Base-by-base conservation (phyloP, 164 flowering plant species). In the Dillenia suffruticosa region DNA sequence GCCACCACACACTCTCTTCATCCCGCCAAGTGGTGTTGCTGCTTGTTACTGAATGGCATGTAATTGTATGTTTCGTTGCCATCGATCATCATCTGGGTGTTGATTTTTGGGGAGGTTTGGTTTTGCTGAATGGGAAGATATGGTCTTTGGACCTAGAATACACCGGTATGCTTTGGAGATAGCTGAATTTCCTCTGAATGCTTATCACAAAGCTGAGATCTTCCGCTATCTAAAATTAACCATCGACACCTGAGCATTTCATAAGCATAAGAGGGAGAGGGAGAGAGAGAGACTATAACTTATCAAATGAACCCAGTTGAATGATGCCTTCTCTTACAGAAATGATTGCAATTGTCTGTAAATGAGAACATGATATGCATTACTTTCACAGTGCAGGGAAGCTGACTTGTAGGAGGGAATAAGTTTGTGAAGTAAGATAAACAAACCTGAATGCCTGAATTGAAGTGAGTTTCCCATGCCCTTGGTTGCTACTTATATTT, bases 291-390 rank as follows among this genome's bases (percentile, higher is more conserved):
- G 60, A 50, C 48, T 15, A 40, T 12, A 73, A 92, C 90, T 89
- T 89, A 43, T 82, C 77, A 45, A 89, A 76, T 22, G 96, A 89
- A 61, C 96, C 96, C 46, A 89, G 71, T 75, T 89, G 96, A 66
- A 89, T 62, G 2, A 87, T 73, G 71, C 93, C 96, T 77, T 89
- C 96, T 76, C 85, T 74, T 3, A 87, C 93, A 32, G 91, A 80
- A 68, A 89, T 78, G 63, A 85, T 24, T 46, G 89, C 89, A 51
- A 89, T 85, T 46, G 91, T 89, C 93, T 85, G 81, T 45, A 19
- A 26, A 15, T 19, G 2, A 47, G n/a, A 8, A 4, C 40, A 32
- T 5, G 40, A 32, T 32, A 32, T 7, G 5, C 40, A 32, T 32
- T 32, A 32, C 40, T 4, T 5, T 32, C 40, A 32, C 40, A 5